phyloP scores from a whole-genome alignment of 768 basidiomycete genomes.

The Arthromyces matolae region DNA sequence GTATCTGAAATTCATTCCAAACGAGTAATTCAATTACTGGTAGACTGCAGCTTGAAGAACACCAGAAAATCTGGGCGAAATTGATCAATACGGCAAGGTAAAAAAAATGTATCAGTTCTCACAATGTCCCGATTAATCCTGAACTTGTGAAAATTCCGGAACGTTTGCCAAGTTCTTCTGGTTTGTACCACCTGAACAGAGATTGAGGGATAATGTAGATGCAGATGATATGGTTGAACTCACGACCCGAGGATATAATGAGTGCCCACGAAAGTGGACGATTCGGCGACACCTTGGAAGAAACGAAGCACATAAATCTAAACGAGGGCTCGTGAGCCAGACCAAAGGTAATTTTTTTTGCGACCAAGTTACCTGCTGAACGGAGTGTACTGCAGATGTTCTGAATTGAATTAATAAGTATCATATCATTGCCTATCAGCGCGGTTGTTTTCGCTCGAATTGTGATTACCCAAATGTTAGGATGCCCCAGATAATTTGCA shows the following conservation, averaged over 20 bases:
- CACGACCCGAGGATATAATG: slow-evolving; percentile 72
- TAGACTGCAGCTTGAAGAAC: slow-evolving; percentile 64
- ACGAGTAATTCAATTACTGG: slow-evolving; percentile 31
- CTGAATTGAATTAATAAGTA: slow-evolving; percentile 27
- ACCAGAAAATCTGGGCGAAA: slow-evolving; percentile 55
- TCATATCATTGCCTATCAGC: background rate
- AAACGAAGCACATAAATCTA: slow-evolving; percentile 70
- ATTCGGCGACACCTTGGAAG: slow-evolving; percentile 68
- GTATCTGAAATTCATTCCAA: background rate
- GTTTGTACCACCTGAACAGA: slow-evolving; percentile 59
- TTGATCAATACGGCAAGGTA: background rate
- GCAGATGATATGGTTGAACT: slow-evolving; percentile 21
- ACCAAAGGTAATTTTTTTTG: background rate
- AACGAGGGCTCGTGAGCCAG: background rate
- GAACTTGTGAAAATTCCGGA: slow-evolving; percentile 70
- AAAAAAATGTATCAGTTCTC: slow-evolving; percentile 14
- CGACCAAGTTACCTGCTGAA: slow-evolving; percentile 46
- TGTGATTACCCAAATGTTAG: slow-evolving; percentile 55
- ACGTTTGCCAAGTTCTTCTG: slow-evolving; percentile 65
- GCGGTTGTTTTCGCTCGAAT: background rate
- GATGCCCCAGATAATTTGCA: slow-evolving; percentile 64
- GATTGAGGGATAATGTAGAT: background rate
- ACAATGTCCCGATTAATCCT: slow-evolving; percentile 60
- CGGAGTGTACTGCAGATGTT: slow-evolving; percentile 51
- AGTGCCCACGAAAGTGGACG: slow-evolving; percentile 74